phyloP scores from a whole-genome alignment of 202 grass and related monocot species.

The Tripidium arundinaceum region DNA sequence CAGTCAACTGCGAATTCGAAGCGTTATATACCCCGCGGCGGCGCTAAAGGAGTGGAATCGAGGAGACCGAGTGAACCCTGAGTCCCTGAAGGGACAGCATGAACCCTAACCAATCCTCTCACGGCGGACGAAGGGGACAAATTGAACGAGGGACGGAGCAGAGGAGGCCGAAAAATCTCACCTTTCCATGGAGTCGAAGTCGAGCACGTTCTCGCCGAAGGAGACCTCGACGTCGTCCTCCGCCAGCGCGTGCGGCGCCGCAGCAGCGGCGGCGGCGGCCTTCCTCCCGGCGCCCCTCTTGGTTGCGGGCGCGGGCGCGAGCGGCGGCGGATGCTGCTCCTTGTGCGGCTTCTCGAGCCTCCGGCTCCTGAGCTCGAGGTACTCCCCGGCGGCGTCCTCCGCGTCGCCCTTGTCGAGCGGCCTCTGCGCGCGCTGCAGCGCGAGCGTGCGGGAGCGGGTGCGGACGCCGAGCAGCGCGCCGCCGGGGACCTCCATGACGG shows the following conservation, averaged over 20 bases:
- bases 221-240: constrained; percentile 52
- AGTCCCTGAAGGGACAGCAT: not conserved
- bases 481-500: constrained; percentile 80
- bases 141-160: not conserved
- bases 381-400: constrained; percentile 23
- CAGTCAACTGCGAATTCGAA: not conserved
- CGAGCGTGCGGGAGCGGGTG: constrained; percentile 81
- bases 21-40: not conserved
- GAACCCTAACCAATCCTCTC: constrained; percentile 11
- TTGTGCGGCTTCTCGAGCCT: constrained; percentile 74
- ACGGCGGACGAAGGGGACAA: not conserved
- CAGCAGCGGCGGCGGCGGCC: not conserved
- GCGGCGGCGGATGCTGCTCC: not conserved
- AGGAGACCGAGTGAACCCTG: not conserved
- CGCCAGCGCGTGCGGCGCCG: not conserved
- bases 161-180: constrained; percentile 11
- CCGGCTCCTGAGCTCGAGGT: constrained; percentile 82
- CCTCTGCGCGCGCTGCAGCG: constrained; percentile 46
- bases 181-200: constrained; percentile 65
- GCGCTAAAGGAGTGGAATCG: not conserved
- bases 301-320: not conserved
- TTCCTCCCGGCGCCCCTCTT: constrained; percentile 18
- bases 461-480: constrained; percentile 78
- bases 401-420: constrained; percentile 22
- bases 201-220: constrained; percentile 77